Conservation (phyloP, 305 asterid species). For the Stenogyne calaminthoides region DNA sequence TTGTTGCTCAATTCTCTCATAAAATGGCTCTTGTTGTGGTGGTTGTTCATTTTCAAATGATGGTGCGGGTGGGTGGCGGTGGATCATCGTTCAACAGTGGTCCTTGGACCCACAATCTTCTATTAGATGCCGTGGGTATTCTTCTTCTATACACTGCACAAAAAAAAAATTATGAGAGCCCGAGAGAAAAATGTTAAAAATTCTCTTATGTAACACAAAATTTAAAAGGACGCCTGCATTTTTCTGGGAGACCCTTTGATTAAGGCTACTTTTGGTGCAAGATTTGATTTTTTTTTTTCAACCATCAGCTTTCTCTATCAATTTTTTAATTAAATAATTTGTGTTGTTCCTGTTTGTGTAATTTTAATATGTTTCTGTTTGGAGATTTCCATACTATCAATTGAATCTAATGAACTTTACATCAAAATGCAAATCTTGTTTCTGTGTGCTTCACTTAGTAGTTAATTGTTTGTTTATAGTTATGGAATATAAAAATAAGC, state of each 20-base stretch:
- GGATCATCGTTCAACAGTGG: no score
- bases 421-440: conserved; percentile 6
- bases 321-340: neutral
- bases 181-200: no score
- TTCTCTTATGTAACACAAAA: no score
- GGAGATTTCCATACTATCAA: neutral
- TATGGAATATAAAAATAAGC: neutral
- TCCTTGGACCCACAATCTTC: no score
- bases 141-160: no score
- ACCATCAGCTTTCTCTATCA: neutral
- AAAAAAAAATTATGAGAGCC: no score
- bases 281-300: neutral
- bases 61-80: no score
- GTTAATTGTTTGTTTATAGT: neutral
- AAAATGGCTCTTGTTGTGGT: no score
- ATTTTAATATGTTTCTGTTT: neutral
- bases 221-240: neutral
- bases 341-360: neutral
- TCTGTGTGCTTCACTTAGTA: neutral
- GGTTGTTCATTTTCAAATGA: no score
- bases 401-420: neutral
- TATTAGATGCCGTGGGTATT: no score
- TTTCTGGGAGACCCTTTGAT: neutral
- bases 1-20: no score
- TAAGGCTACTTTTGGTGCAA: conserved; percentile 1